phyloP scores from a whole-genome alignment of 306 rosid species.

The Quercus alba region DNA sequence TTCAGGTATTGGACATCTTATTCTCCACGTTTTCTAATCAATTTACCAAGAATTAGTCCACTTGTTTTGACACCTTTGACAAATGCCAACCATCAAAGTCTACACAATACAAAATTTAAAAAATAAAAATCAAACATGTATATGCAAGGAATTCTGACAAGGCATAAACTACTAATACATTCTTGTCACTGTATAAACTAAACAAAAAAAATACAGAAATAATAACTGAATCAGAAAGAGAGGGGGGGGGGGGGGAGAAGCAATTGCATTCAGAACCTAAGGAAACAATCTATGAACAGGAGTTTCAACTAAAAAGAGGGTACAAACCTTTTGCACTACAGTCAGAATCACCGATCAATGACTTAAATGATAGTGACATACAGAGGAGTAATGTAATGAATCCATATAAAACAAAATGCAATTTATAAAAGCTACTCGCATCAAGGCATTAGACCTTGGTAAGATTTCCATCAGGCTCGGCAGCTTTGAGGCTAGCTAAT shows the following conservation, averaged over 20 bases:
- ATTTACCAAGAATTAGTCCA: neutral
- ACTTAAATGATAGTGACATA: slow-evolving; percentile 41
- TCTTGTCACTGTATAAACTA: neutral
- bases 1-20: neutral
- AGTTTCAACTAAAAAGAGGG: neutral
- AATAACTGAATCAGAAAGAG: neutral
- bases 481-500: slow-evolving; percentile 82
- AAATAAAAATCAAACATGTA: neutral
- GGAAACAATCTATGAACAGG: neutral
- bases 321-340: slow-evolving; percentile 53
- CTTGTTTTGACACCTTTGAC: neutral
- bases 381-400: slow-evolving; percentile 16
- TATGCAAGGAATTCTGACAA: neutral
- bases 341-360: slow-evolving; percentile 46
- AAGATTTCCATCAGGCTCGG: slow-evolving; percentile 94
- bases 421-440: slow-evolving; percentile 39
- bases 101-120: neutral
- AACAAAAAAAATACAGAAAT: neutral
- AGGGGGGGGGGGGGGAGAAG: neutral
- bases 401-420: slow-evolving; percentile 2
- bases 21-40: neutral
- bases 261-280: neutral
- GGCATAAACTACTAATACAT: neutral
- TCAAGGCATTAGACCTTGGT: slow-evolving; percentile 98
- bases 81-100: neutral